A percentile compares a stretch with the other conserved stretches of the same genome.
Conservation (phyloP, 2,329 filamentous ascomycete genomes). For the Ophiocordyceps camponoti-leonardi region DNA sequence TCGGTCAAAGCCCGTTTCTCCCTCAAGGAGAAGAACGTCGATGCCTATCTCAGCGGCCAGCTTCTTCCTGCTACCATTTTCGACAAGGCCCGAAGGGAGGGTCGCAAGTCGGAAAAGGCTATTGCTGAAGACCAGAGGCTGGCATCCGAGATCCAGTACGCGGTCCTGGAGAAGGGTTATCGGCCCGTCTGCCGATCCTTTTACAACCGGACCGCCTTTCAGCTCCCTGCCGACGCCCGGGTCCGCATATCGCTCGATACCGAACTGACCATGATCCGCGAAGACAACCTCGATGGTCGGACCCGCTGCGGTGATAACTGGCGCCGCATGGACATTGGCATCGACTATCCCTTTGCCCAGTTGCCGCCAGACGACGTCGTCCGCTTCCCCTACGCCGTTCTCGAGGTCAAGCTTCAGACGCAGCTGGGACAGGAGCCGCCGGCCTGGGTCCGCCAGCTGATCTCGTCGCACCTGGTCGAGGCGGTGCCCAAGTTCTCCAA, state of each 20-base stretch:
- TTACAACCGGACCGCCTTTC: slow-evolving; percentile 96
- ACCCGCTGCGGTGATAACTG: slow-evolving; percentile 72
- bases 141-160: slow-evolving; percentile 85
- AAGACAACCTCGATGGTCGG: slow-evolving; percentile 81
- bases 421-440: slow-evolving; percentile 89
- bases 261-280: slow-evolving; percentile 83
- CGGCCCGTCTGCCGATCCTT: slow-evolving; percentile 86
- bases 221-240: slow-evolving; percentile 86
- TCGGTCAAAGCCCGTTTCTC: slow-evolving; percentile 95
- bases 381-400: slow-evolving; percentile 85
- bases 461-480: slow-evolving; percentile 85
- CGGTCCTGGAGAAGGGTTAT: slow-evolving; percentile 71
- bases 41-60: slow-evolving; percentile 71
- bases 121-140: slow-evolving; percentile 84
- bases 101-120: slow-evolving; percentile 82
- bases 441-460: slow-evolving; percentile 90
- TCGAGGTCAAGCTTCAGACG: slow-evolving; percentile 96
- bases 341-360: slow-evolving; percentile 88
- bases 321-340: slow-evolving; percentile 92
- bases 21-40: slow-evolving; percentile 94
- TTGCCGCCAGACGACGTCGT: slow-evolving; percentile 71
- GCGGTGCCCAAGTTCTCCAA: slow-evolving; percentile 99
- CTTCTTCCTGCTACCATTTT: slow-evolving; percentile 80
- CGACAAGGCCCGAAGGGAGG: slow-evolving; percentile 88
- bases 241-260: slow-evolving; percentile 96